These are phyloP conservation scores for Geranium brycei DNA, from an alignment of 345 rosid species.

Conservation along the genomic window DNA sequence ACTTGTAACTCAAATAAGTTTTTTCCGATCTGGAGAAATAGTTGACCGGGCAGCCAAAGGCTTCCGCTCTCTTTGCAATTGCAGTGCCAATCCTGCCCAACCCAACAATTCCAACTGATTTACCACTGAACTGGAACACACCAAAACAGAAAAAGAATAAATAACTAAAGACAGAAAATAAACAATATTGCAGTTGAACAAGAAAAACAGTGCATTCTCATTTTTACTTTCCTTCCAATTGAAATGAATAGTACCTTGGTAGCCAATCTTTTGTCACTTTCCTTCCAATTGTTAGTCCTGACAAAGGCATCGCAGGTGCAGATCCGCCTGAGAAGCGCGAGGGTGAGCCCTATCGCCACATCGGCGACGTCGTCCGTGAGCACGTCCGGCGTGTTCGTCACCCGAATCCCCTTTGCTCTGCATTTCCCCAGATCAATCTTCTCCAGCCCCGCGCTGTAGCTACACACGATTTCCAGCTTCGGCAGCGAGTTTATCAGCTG, in stretches of 20 bases:
- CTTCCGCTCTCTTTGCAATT: slow-evolving; percentile 47
- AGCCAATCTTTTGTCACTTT: slow-evolving; percentile 23
- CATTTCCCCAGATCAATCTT: slow-evolving; percentile 45
- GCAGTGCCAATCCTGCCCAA: slow-evolving; percentile 51
- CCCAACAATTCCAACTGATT: slow-evolving; percentile 49
- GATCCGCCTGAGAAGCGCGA: slow-evolving; percentile 40
- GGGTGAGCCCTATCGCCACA: slow-evolving; percentile 37
- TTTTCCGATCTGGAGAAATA: slow-evolving; percentile 40
- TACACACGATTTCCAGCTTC: slow-evolving; percentile 44
- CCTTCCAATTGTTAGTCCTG: slow-evolving; percentile 38
- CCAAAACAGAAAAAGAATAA: slow-evolving; percentile 2
- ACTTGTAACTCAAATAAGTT: slow-evolving; percentile 22
- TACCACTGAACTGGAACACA: slow-evolving; percentile 39
- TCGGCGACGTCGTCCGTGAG: slow-evolving; percentile 61
- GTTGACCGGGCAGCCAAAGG: slow-evolving; percentile 38
- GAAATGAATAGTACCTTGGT: slow-evolving; percentile 28
- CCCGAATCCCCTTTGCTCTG: slow-evolving; percentile 42
- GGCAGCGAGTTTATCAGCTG: slow-evolving; percentile 40
- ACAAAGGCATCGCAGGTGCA: slow-evolving; percentile 37
- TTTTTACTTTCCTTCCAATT: too few relatives aligned
- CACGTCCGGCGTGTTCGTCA: slow-evolving; percentile 54
- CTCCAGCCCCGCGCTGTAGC: slow-evolving; percentile 48
- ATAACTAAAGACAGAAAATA: background rate
- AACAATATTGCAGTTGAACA: too few relatives aligned
- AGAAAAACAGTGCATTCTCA: too few relatives aligned